These are phyloP conservation scores for Hypomontagnella submonticulosa DNA, from an alignment of 495 filamentous ascomycete genomes.

Conservation along the genomic window DNA sequence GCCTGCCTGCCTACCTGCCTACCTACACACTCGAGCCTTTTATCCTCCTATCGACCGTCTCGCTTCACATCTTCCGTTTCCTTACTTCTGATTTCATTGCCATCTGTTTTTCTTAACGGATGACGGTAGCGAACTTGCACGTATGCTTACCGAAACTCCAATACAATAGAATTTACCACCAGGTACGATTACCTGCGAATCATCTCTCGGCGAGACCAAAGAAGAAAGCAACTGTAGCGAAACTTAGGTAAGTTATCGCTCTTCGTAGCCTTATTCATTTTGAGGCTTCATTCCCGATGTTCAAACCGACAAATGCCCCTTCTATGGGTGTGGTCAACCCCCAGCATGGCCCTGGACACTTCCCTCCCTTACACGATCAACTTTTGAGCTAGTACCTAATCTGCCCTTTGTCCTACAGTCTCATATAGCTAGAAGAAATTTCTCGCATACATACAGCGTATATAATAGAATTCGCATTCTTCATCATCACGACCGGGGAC, in stretches of 20 bases:
- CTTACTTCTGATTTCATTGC: constrained; percentile 1
- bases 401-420: constrained; percentile 28
- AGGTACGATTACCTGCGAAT: constrained; percentile 6
- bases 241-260: constrained; percentile 25
- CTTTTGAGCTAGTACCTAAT: constrained; percentile 23
- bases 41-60: constrained; percentile 18
- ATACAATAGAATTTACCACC: constrained; percentile 14
- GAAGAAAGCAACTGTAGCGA: constrained; percentile 15
- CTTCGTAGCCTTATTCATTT: constrained; percentile 18
- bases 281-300: not conserved
- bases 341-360: not conserved
- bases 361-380: constrained; percentile 6
- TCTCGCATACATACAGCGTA: constrained; percentile 35
- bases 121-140: constrained; percentile 20
- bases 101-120: constrained; percentile 17
- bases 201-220: constrained; percentile 4
- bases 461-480: constrained; percentile 33
- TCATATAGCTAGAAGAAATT: constrained; percentile 23
- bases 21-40: constrained; percentile 12
- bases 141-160: constrained; percentile 21
- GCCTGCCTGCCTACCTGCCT: constrained; percentile 20
- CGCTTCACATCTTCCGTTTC: constrained; percentile 11
- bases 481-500: constrained; percentile 6
- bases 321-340: constrained; percentile 15
- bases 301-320: not conserved